phyloP scores from a whole-genome alignment of 306 rosid genomes.

The Quercus agrifolia region DNA sequence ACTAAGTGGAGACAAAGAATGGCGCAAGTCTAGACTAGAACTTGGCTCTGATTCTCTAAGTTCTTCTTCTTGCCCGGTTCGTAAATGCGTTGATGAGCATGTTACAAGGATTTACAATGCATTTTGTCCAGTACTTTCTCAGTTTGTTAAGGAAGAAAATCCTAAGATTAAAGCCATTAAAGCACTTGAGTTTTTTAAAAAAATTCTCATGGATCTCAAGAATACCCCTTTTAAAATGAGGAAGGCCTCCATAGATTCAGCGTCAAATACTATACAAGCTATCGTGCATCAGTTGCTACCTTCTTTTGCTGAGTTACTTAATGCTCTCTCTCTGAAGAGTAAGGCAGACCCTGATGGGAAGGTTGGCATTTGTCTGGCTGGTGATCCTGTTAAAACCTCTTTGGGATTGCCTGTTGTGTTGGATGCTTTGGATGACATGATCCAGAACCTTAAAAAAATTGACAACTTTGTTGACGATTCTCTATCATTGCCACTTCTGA shows the following conservation, averaged over 20 bases:
- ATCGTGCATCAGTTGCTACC: conserved; percentile 43
- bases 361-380: conserved; percentile 61
- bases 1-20: conserved; percentile 83
- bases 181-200: conserved; percentile 48
- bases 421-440: conserved; percentile 63
- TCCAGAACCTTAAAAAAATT: conserved; percentile 51
- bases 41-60: conserved; percentile 56
- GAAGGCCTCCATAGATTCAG: conserved; percentile 47
- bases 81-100: conserved; percentile 78
- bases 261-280: conserved; percentile 29
- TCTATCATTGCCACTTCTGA: conserved; percentile 62
- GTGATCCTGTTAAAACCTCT: conserved; percentile 61
- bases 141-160: conserved; percentile 49
- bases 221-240: conserved; percentile 67
- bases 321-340: conserved; percentile 56
- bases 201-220: conserved; percentile 42
- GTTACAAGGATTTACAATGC: conserved; percentile 71
- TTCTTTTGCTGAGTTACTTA: conserved; percentile 54
- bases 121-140: conserved; percentile 54
- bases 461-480: conserved; percentile 46
- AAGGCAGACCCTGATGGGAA: conserved; percentile 52
- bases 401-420: conserved; percentile 75
- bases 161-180: conserved; percentile 49
- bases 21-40: conserved; percentile 84
- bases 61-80: conserved; percentile 67